Conservation (phyloP, 768 basidiomycete genomes). For the Rhizopogon roseolus region DNA sequence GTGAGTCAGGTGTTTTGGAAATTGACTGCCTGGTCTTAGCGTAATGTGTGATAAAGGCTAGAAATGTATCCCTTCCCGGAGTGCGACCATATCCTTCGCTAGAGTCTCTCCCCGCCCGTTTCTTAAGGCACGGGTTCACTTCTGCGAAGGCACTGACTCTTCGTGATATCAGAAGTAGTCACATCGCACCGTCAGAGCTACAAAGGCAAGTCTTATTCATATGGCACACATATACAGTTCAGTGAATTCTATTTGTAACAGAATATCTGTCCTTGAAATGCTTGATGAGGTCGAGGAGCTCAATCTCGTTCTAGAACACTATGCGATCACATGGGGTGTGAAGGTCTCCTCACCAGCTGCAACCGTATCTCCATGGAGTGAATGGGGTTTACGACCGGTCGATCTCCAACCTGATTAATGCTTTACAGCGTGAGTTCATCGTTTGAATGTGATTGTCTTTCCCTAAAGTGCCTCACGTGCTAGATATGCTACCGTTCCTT, state of each 20-base stretch:
- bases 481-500: no score
- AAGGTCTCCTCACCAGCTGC: constrained; percentile 3
- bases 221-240: background rate
- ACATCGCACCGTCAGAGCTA: constrained; percentile 45
- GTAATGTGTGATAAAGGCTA: constrained; percentile 37
- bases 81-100: constrained; percentile 56
- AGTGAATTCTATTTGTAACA: constrained; percentile 21
- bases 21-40: background rate
- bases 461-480: no score
- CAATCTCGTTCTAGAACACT: constrained; percentile 84
- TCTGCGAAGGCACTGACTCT: constrained; percentile 56
- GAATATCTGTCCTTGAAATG: constrained; percentile 77
- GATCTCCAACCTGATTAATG: background rate
- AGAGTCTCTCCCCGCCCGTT: constrained; percentile 52
- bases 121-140: constrained; percentile 53
- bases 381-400: background rate
- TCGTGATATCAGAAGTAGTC: constrained; percentile 57
- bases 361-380: background rate
- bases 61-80: constrained; percentile 74
- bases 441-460: no score
- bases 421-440: background rate
- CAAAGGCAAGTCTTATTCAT: constrained; percentile 43
- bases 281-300: constrained; percentile 95
- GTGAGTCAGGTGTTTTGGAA: constrained; percentile 32
- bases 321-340: constrained; percentile 74